Evolutionary conservation across 495 filamentous ascomycete species (phyloP), one percentile per base, ranked within the genome.

Genomic region (Letharia lupina): DNA sequence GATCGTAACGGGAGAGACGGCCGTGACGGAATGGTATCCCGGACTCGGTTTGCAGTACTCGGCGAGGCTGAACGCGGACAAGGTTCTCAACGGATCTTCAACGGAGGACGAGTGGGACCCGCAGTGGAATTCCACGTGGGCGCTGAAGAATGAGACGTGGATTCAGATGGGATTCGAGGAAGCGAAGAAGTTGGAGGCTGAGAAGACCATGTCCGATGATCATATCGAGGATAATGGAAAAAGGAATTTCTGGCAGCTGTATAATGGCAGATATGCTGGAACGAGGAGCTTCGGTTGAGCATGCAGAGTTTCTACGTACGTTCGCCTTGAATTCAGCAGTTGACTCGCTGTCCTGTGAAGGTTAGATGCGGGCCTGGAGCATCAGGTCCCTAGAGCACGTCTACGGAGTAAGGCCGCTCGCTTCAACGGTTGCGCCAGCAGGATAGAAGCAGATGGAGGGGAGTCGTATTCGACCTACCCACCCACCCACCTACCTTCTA

Each of bases 61-160:
- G 18, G 68, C 68, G 5, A 54, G 68, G 10, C 18, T 47, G 4
- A 69, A 69, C 50, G 68, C 68, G 23, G 39, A 57, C 9, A 64
- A 45, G 15, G 54, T 63, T 3, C 35, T 67, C 13, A 13, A 64
- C 6, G 68, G 68, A 4, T 40, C 50, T 3, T 48, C 45, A 8
- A 4, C 37, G 18, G 31, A 48, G n/a, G 68, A 66, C 9, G 37
- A 67, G 11, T 69, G 68, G 68, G 37, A 39, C 6, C 28, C 68
- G 16, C 41, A 61, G 37, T 69, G 68, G 68, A 57, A 69, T 57
- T 59, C 52, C 9, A 69, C 65, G 10, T 69, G 64, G 64, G 65
- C 45, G 6, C 11, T 63, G 61, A 61, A 63, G 28, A 48, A 67
- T 35, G 35, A 54, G 13, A 40, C 37, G 13, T 67, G 66, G 66